These are phyloP conservation scores for Euphrasia arctica DNA, from an alignment of 305 asterid species.

Conservation along the genomic window DNA sequence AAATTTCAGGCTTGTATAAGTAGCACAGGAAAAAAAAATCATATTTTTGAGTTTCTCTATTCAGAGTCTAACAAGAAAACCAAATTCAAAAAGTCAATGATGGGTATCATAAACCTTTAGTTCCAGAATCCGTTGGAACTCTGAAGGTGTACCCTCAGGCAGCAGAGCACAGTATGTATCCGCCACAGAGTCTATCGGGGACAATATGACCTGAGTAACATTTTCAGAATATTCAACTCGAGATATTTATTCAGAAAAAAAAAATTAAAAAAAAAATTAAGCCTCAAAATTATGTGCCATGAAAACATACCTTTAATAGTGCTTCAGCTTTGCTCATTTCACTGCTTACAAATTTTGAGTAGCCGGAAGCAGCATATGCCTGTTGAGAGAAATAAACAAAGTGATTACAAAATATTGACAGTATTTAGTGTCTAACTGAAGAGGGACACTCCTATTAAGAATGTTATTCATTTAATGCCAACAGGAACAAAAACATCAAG, in stretches of 20 bases:
- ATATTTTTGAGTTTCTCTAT: not conserved
- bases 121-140: constrained; percentile 94
- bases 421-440: not conserved
- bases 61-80: constrained; percentile 5
- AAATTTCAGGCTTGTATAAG: not conserved
- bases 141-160: constrained; percentile 91
- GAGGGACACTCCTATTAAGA: not conserved
- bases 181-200: constrained; percentile 93
- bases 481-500: not conserved
- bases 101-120: constrained; percentile 61
- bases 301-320: constrained; percentile 64
- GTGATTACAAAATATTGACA: not conserved
- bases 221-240: constrained; percentile 23
- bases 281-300: constrained; percentile 19
- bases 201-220: constrained; percentile 74
- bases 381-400: constrained; percentile 32
- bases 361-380: constrained; percentile 88
- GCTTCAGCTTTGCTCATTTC: constrained; percentile 99
- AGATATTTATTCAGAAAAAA: constrained; percentile 2
- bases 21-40: not conserved
- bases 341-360: constrained; percentile 87
- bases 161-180: constrained; percentile 95
- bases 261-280: not conserved
- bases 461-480: not conserved
- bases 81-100: constrained; percentile 22